Percentiles rank a stretch among this genome's conserved stretches.
These are phyloP conservation scores for Colletotrichum chlorophyti DNA, from an alignment of 2,329 filamentous ascomycete genomes.

Conservation along the genomic window DNA sequence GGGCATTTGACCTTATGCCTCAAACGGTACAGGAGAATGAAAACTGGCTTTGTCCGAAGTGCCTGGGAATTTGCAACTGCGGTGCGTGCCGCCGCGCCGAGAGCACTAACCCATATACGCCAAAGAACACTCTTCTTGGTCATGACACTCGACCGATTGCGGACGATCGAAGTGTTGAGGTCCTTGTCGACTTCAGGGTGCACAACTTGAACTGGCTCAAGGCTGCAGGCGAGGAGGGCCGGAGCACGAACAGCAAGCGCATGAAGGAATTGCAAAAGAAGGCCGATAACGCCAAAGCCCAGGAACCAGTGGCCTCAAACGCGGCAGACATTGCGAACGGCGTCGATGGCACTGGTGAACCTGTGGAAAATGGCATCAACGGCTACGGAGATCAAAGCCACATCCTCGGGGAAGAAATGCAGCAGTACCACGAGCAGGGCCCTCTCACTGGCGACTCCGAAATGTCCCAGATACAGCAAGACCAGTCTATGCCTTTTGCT, in stretches of 20 bases:
- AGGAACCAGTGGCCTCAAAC: conserved; percentile 40
- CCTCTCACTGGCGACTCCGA: conserved; percentile 1
- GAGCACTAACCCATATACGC: conserved; percentile 80
- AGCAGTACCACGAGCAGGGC: conserved; percentile 26
- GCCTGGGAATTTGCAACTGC: conserved; percentile 86
- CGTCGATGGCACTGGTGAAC: not conserved
- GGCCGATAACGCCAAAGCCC: conserved; percentile 64
- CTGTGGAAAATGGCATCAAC: conserved; percentile 19
- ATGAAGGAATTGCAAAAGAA: conserved; percentile 64
- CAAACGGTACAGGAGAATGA: conserved; percentile 80
- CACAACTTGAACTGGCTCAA: conserved; percentile 88
- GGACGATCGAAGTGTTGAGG: conserved; percentile 89
- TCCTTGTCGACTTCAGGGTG: conserved; percentile 86
- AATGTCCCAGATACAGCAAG: conserved; percentile 25
- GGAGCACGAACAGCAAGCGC: conserved; percentile 62
- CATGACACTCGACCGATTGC: conserved; percentile 91
- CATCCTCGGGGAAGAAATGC: conserved; percentile 33
- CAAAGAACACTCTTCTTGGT: conserved; percentile 85
- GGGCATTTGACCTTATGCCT: conserved; percentile 90
- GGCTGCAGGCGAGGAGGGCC: conserved; percentile 62
- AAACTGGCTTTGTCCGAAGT: conserved; percentile 89
- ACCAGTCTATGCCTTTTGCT: conserved; percentile 30
- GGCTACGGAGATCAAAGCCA: conserved; percentile 44
- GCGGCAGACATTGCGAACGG: conserved; percentile 34
- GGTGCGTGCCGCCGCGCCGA: conserved; percentile 72